These are phyloP conservation scores for Coprinellus micaceus DNA, from an alignment of 768 basidiomycete genomes.

Conservation along the genomic window DNA sequence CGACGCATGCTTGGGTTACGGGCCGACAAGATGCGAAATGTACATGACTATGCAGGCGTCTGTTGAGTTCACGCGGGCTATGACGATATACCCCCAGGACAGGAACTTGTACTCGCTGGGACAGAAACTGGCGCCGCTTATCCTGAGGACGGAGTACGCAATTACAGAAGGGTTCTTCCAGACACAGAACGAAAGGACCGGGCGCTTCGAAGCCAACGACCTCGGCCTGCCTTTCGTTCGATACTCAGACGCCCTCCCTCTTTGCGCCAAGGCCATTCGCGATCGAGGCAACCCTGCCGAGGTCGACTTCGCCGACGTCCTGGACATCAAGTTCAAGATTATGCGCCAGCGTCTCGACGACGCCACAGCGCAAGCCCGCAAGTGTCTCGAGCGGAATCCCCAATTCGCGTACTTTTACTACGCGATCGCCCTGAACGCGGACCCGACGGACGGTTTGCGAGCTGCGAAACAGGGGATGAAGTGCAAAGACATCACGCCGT, in stretches of 20 bases:
- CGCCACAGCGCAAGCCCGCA: conserved; percentile 44
- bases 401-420: conserved; percentile 64
- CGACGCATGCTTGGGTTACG: conserved; percentile 48
- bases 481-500: conserved; percentile 50
- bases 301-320: conserved; percentile 54
- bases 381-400: conserved; percentile 51
- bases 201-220: conserved; percentile 35
- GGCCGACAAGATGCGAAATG: conserved; percentile 43
- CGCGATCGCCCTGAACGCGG: conserved; percentile 47
- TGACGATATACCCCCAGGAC: conserved; percentile 46
- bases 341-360: conserved; percentile 46
- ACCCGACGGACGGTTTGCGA: conserved; percentile 49
- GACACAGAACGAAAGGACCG: conserved; percentile 38
- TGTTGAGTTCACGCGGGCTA: conserved; percentile 47
- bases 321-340: conserved; percentile 60
- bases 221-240: conserved; percentile 56
- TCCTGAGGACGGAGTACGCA: conserved; percentile 59
- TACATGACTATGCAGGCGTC: conserved; percentile 38
- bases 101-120: conserved; percentile 51
- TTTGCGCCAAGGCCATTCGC: conserved; percentile 56
- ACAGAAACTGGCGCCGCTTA: conserved; percentile 42
- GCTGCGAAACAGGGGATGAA: conserved; percentile 66
- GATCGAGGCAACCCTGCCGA: conserved; percentile 36
- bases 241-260: conserved; percentile 61
- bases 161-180: conserved; percentile 56